phyloP scores from a whole-genome alignment of 208 protist genomes.

The Hexamita inflata region DNA sequence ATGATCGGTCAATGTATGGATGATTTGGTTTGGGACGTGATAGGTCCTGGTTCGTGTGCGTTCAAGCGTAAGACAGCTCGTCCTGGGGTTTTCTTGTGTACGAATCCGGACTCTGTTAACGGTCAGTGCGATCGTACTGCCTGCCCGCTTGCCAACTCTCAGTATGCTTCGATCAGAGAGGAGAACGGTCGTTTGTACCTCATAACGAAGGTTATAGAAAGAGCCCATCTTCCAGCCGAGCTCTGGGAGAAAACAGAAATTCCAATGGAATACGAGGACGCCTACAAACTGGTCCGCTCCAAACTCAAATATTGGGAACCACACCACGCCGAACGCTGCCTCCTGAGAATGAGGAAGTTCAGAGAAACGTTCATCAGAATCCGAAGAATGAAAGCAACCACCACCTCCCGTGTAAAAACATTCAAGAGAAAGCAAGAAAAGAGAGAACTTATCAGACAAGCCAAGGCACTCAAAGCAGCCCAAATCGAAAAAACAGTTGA shows the following conservation, averaged over 20 bases:
- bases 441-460: constrained; percentile 66
- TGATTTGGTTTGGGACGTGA: no score
- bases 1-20: no score
- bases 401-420: neutral
- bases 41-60: no score
- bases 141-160: constrained; percentile 90
- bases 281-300: constrained; percentile 73
- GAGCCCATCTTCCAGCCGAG: constrained; percentile 80
- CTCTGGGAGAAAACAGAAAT: constrained; percentile 93
- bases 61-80: no score
- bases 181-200: constrained; percentile 81
- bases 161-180: constrained; percentile 91
- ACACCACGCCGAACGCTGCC: constrained; percentile 55
- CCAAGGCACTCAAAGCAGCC: constrained; percentile 81
- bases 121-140: constrained; percentile 80
- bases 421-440: constrained; percentile 28
- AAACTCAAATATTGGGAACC: constrained; percentile 76
- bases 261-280: constrained; percentile 73
- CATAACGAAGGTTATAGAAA: constrained; percentile 93
- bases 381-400: neutral
- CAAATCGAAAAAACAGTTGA: constrained; percentile 82
- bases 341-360: constrained; percentile 85
- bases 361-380: constrained; percentile 42
- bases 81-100: no score
- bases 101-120: constrained; percentile 90